A percentile compares a stretch with the other conserved stretches of the same genome.
phyloP scores from a whole-genome alignment of 176 grass and related monocot species.

The Thinopyrum elongatum region DNA sequence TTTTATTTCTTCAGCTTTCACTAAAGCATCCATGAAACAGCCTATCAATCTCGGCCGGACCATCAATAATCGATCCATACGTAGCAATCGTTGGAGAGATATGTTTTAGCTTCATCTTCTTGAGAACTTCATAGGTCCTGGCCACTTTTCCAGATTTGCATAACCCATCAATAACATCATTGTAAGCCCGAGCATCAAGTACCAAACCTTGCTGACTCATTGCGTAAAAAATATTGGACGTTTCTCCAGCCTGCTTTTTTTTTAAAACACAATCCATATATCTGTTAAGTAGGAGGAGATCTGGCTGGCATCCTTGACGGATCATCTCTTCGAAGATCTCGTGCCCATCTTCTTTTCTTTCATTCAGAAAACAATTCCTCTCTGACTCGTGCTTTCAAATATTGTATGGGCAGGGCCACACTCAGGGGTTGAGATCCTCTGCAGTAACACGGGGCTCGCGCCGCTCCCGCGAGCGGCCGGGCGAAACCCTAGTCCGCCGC shows the following conservation, averaged over 20 bases:
- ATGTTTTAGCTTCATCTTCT: too few relatives aligned
- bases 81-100: too few relatives aligned
- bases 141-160: conserved; percentile 90
- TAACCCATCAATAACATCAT: conserved; percentile 81
- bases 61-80: too few relatives aligned
- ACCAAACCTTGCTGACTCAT: conserved; percentile 32
- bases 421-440: too few relatives aligned
- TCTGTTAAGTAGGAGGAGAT: conserved; percentile 85
- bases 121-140: conserved; percentile 4
- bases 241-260: too few relatives aligned
- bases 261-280: conserved; percentile 99
- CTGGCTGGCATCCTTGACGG: conserved; percentile 58
- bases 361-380: conserved; percentile 81
- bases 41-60: too few relatives aligned
- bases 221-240: too few relatives aligned
- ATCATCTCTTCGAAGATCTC: conserved; percentile 94
- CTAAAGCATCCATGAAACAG: too few relatives aligned
- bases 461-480: too few relatives aligned
- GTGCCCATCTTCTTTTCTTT: conserved; percentile 94
- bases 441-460: too few relatives aligned
- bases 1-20: too few relatives aligned
- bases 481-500: too few relatives aligned
- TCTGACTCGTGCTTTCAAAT: conserved; percentile 62
- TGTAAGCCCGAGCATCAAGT: conserved; percentile 59
- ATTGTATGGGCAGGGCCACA: conserved; percentile 44